phyloP scores from a whole-genome alignment of 495 filamentous ascomycete genomes.

The Penicillium waksmanii region DNA sequence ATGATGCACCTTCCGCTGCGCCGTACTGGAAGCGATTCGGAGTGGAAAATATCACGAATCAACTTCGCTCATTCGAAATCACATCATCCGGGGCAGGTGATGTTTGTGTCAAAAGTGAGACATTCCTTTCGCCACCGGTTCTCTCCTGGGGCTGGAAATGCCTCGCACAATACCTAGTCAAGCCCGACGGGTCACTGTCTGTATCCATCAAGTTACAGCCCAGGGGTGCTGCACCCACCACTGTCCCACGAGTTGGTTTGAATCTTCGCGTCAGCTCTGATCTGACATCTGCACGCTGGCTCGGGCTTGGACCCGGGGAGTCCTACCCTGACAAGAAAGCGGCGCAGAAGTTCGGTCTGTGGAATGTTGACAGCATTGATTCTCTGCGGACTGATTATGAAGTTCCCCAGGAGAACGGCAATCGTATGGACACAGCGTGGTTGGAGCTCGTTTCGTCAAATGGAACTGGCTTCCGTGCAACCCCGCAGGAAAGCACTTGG shows the following conservation, averaged over 20 bases:
- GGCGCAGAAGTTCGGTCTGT: conserved; percentile 56
- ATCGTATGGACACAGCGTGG: conserved; percentile 64
- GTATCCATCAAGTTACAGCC: conserved; percentile 30
- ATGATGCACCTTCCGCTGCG: conserved; percentile 57
- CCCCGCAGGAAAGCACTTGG: conserved; percentile 5
- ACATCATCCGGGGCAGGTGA: conserved; percentile 12
- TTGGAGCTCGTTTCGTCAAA: conserved; percentile 46
- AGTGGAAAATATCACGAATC: conserved; percentile 38
- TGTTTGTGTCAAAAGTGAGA: conserved; percentile 30
- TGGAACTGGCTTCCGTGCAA: conserved; percentile 39
- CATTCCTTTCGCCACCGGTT: conserved; percentile 58
- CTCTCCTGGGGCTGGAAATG: conserved; percentile 60
- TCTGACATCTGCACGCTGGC: conserved; percentile 53
- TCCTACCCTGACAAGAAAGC: conserved; percentile 64
- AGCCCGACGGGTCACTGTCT: conserved; percentile 40
- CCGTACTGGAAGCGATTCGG: conserved; percentile 39
- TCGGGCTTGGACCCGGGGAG: conserved; percentile 66
- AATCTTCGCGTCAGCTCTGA: conserved; percentile 45
- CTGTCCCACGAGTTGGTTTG: conserved; percentile 60
- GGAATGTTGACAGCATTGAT: conserved; percentile 38
- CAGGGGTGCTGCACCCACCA: conserved; percentile 25
- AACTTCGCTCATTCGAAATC: conserved; percentile 49
- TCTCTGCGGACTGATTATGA: conserved; percentile 62
- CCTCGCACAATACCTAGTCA: conserved; percentile 52
- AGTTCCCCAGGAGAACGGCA: conserved; percentile 65